Base-by-base conservation (phyloP, 2,329 filamentous ascomycete species). In the Phoma herbarum region DNA sequence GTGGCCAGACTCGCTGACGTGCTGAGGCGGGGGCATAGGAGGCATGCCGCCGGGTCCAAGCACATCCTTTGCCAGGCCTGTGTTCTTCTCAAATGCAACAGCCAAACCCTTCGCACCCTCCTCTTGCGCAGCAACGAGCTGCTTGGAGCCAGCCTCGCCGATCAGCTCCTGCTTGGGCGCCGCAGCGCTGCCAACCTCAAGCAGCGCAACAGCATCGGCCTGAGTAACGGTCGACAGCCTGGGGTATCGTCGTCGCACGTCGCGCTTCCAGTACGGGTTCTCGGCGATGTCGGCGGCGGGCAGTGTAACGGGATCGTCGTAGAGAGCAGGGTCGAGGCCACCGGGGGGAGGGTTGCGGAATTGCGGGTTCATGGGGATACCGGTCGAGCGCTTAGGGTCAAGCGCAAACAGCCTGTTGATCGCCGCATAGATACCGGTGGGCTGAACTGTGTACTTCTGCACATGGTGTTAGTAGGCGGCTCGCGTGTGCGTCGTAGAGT, bases 251-350 rank as follows among this genome's bases (percentile, higher is more conserved):
- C 95, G 87, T 70, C 95, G 90, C 61, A 83, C 79, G 75, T 99
- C 95, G 72, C 95, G 93, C 85, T 96, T 96, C 92, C 93, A 99
- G 83, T 97, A 96, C 35, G 92, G 88, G 81, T 96, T 96, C 78
- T 94, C 91, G 71, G 92, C 92, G 70, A 96, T 88, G 77, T 96
- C 92, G 67, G 85, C 91, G 2, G 92, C 91, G n/a, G 92, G 92
- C 0, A 90, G 59, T 14, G 92, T 96, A 59, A 94, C 90, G 22
- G 91, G 91, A 76, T 96, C 92, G 77, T 91, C 87, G 82, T 94
- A 95, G 59, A 78, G 78, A 57, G 85, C 80, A 33, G 92, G 91
- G 71, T 92, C 88, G 71, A 87, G 82, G 66, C 82, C 84, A 65
- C 90, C 92, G 10, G 90, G 95, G 48, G 93, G 81, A 60, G 95